Conservation (phyloP, 2,329 filamentous ascomycete species). For the Sphaerulina musiva region DNA sequence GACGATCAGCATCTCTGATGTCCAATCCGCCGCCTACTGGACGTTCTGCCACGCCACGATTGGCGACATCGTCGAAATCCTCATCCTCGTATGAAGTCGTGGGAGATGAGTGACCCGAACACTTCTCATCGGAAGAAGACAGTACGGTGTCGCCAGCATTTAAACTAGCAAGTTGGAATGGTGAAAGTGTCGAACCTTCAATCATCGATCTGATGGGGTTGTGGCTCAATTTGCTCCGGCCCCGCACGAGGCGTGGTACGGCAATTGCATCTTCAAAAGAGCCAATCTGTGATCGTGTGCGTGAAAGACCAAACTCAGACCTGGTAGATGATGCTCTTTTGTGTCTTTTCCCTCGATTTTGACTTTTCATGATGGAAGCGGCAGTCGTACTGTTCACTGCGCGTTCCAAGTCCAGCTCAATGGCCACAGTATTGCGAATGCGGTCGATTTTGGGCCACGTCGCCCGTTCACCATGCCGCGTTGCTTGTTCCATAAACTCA, state of each 20-base stretch:
- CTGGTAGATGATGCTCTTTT: conserved; percentile 17
- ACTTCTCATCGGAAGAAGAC: conserved; percentile 21
- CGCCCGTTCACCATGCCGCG: conserved; percentile 71
- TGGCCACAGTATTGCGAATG: conserved; percentile 78
- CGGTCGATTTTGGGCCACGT: conserved; percentile 87
- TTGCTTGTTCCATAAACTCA: conserved; percentile 78
- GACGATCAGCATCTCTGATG: conserved; percentile 8
- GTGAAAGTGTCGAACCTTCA: conserved; percentile 7
- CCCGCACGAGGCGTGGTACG: conserved; percentile 13
- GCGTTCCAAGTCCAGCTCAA: conserved; percentile 72
- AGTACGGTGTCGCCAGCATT: conserved; percentile 7
- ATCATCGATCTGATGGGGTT: conserved; percentile 19
- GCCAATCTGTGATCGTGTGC: conserved; percentile 8
- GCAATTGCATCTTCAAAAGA: neutral
- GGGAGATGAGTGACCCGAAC: conserved; percentile 22
- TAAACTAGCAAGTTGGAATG: neutral
- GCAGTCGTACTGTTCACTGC: conserved; percentile 30
- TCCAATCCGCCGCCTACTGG: conserved; percentile 1
- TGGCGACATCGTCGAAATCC: conserved; percentile 15
- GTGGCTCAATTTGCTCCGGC: conserved; percentile 6
- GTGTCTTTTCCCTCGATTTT: conserved; percentile 2
- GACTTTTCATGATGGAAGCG: conserved; percentile 47
- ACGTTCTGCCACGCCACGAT: conserved; percentile 4
- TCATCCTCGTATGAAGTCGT: conserved; percentile 22
- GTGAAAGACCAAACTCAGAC: conserved; percentile 16